phyloP scores from a whole-genome alignment of 2,329 filamentous ascomycete genomes.

The Cryphonectria japonica region DNA sequence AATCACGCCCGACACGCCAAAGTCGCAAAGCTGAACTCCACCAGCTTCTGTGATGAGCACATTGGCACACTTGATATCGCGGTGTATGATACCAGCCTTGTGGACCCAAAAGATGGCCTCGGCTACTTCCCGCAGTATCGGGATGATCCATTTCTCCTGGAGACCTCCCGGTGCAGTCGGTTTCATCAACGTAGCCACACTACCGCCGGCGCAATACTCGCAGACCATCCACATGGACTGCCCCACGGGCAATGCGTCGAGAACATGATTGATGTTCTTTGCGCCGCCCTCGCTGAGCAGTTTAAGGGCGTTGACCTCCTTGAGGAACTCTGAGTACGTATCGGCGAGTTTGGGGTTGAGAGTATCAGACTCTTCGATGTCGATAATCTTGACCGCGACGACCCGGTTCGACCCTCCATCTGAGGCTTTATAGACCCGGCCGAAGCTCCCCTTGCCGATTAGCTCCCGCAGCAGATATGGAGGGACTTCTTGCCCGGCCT shows the following conservation, averaged over 20 bases:
- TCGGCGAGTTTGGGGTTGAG: constrained; percentile 67
- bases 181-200: constrained; percentile 73
- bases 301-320: constrained; percentile 71
- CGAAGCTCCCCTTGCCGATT: constrained; percentile 76
- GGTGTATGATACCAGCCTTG: constrained; percentile 69
- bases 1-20: constrained; percentile 79
- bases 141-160: constrained; percentile 72
- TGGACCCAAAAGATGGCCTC: constrained; percentile 71
- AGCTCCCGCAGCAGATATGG: constrained; percentile 71
- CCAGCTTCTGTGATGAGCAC: constrained; percentile 79
- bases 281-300: constrained; percentile 74
- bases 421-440: constrained; percentile 71
- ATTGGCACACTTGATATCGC: constrained; percentile 78
- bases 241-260: constrained; percentile 77
- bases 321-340: constrained; percentile 71
- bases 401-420: constrained; percentile 52
- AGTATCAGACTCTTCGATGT: constrained; percentile 77
- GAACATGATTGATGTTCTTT: constrained; percentile 79
- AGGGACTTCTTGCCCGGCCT: constrained; percentile 62
- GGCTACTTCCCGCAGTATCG: constrained; percentile 68
- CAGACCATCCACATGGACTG: constrained; percentile 87
- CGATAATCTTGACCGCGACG: constrained; percentile 81
- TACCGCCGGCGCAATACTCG: constrained; percentile 84
- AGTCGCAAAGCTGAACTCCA: constrained; percentile 80
- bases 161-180: constrained; percentile 67